phyloP scores from a whole-genome alignment of 257 asterid species.

The Pogostemon cablin region DNA sequence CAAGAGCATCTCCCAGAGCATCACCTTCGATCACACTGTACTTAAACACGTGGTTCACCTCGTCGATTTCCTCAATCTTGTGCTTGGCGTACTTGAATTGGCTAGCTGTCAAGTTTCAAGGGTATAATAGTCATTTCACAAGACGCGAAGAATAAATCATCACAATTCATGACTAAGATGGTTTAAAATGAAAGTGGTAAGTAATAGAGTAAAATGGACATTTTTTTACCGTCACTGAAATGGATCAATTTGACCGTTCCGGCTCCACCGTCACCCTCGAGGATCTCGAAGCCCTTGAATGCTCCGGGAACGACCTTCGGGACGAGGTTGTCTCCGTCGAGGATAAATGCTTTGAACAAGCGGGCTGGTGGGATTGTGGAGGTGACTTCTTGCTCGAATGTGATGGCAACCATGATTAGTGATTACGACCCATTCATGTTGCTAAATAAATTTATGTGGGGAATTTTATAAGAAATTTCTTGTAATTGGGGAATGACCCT shows the following conservation, averaged over 20 bases:
- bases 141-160: too few species aligned
- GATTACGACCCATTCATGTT: too few species aligned
- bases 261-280: slow-evolving; percentile 56
- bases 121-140: not conserved
- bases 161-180: too few species aligned
- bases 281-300: slow-evolving; percentile 46
- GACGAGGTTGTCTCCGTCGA: slow-evolving; percentile 52
- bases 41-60: slow-evolving; percentile 36
- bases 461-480: too few species aligned
- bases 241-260: slow-evolving; percentile 51
- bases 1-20: slow-evolving; percentile 37
- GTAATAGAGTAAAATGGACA: too few species aligned
- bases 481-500: too few species aligned
- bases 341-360: slow-evolving; percentile 52
- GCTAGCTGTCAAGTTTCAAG: slow-evolving; percentile 36
- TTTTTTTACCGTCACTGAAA: slow-evolving; percentile 53
- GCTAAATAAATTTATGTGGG: too few species aligned
- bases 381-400: slow-evolving; percentile 37
- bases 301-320: slow-evolving; percentile 51
- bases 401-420: slow-evolving; percentile 43
- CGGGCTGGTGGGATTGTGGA: slow-evolving; percentile 50
- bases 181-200: not conserved
- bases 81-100: slow-evolving; percentile 49
- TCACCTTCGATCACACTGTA: slow-evolving; percentile 56
- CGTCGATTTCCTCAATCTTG: slow-evolving; percentile 48